Evolutionary conservation across 2,329 filamentous ascomycete genomes (phyloP).

Genomic region (Colletotrichum nymphaeae): DNA sequence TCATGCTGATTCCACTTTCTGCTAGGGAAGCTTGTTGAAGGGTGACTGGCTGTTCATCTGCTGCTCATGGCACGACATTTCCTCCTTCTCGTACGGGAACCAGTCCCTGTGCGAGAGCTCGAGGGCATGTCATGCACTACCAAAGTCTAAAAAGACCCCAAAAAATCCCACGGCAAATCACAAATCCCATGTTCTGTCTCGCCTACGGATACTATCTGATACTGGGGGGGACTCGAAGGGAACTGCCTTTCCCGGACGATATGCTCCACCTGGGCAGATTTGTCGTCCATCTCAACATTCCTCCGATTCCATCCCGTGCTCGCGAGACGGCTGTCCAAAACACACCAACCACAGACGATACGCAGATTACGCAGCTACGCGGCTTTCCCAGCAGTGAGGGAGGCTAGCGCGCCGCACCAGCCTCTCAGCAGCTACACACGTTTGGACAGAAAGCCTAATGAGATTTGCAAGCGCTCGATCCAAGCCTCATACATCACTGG

Average conservation of each 20-base stretch:
- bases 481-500: conserved; percentile 4
- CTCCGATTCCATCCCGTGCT: conserved; percentile 11
- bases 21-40: neutral
- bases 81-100: neutral
- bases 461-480: neutral
- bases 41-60: neutral
- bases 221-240: neutral
- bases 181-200: conserved; percentile 20
- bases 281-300: conserved; percentile 1
- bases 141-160: conserved; percentile 13
- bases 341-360: neutral
- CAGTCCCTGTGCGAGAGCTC: conserved; percentile 1
- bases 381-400: neutral
- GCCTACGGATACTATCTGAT: neutral
- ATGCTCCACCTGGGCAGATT: conserved; percentile 7
- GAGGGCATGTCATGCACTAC: conserved; percentile 13
- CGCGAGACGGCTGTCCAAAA: neutral
- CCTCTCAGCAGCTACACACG: neutral
- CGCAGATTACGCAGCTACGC: neutral
- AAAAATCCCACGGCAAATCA: conserved; percentile 7
- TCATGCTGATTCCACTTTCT: neutral
- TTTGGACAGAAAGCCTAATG: neutral
- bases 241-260: conserved; percentile 6
- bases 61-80: conserved; percentile 3
- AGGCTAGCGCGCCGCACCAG: neutral